phyloP scores from a whole-genome alignment of 768 basidiomycete genomes.

The Suillus hirtellus region DNA sequence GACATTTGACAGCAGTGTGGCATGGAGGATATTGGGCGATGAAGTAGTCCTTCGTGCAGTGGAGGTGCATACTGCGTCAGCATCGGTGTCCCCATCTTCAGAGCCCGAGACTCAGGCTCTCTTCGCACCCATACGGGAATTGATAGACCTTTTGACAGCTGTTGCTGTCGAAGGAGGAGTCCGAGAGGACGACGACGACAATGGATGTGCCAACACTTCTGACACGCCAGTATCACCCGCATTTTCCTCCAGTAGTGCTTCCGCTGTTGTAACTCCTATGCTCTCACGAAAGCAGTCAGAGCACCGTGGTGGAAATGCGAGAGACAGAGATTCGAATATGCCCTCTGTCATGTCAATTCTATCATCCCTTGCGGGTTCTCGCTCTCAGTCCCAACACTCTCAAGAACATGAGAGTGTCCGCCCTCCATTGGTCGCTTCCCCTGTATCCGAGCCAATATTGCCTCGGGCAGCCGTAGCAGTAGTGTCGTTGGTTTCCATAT shows the following conservation, averaged over 20 bases:
- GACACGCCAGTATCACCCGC: constrained; percentile 41
- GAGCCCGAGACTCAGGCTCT: constrained; percentile 21
- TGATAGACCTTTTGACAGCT: constrained; percentile 43
- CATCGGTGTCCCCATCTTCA: constrained; percentile 9
- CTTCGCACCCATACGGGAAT: constrained; percentile 21
- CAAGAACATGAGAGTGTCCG: constrained; percentile 36
- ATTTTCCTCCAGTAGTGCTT: constrained; percentile 28
- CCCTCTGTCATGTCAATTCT: constrained; percentile 66
- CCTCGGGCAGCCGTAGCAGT: constrained; percentile 60
- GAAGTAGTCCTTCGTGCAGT: constrained; percentile 60
- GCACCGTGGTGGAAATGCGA: constrained; percentile 40
- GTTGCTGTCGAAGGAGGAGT: constrained; percentile 37
- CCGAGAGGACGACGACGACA: constrained; percentile 43
- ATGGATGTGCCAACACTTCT: constrained; percentile 38
- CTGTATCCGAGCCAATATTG: constrained; percentile 28
- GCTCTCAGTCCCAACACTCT: constrained; percentile 56
- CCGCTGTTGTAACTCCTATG: constrained; percentile 47
- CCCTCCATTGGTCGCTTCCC: constrained; percentile 29
- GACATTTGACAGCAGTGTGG: constrained; percentile 27
- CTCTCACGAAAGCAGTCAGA: constrained; percentile 64
- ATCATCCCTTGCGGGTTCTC: constrained; percentile 63
- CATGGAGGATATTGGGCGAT: constrained; percentile 67
- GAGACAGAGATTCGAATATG: constrained; percentile 50
- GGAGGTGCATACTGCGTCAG: constrained; percentile 33
- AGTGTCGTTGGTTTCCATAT: constrained; percentile 62